Evolutionary conservation across 73 alveolate genomes (phyloP).

Genomic region (Tetrahymena malaccensis): DNA sequence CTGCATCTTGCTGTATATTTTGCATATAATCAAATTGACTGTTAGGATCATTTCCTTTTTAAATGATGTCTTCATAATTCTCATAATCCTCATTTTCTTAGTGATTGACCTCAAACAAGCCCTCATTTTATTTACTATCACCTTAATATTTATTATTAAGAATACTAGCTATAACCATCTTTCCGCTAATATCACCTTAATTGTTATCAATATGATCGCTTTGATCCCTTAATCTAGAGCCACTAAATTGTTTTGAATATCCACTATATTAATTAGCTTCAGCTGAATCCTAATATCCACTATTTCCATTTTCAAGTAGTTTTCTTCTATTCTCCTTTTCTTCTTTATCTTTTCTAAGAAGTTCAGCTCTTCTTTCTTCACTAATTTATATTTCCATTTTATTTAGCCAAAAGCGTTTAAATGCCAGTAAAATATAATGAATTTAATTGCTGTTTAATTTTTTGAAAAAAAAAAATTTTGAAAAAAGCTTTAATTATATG

Average conservation of each 20-base stretch:
- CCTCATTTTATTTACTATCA: neutral
- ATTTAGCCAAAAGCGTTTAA: neutral
- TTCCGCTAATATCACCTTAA: neutral
- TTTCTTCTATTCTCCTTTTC: neutral
- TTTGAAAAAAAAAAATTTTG: neutral
- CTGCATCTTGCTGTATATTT: neutral
- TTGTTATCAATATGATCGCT: neutral
- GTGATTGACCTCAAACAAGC: neutral
- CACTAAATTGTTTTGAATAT: neutral
- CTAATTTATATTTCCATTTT: neutral
- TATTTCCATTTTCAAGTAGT: neutral
- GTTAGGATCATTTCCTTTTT: neutral
- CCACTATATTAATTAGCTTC: neutral
- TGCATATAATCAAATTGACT: neutral
- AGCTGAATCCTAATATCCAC: neutral
- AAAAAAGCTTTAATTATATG: neutral
- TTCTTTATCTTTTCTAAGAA: neutral
- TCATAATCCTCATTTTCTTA: neutral
- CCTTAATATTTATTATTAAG: neutral
- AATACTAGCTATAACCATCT: neutral
- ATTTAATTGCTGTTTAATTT: neutral
- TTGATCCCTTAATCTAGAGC: neutral
- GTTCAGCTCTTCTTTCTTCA: neutral
- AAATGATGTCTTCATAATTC: neutral
- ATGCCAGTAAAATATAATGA: neutral